These are phyloP conservation scores for Colletotrichum sublineola DNA, from an alignment of 2,329 filamentous ascomycete species.

Conservation along the genomic window DNA sequence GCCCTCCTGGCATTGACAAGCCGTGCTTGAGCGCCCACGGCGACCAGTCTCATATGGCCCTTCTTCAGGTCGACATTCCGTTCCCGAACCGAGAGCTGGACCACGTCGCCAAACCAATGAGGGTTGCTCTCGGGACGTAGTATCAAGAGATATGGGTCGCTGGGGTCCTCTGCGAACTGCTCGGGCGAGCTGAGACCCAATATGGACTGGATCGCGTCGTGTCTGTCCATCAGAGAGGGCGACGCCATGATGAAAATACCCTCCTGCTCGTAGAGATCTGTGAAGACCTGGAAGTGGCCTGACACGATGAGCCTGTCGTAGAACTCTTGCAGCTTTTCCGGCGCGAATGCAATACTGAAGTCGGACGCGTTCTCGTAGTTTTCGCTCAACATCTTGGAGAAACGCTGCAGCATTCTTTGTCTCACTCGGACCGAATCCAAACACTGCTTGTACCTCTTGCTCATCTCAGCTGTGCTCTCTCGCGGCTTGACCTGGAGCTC, in stretches of 20 bases:
- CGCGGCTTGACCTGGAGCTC: conserved; percentile 88
- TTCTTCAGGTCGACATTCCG: conserved; percentile 87
- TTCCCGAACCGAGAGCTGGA: conserved; percentile 79
- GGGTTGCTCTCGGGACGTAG: conserved; percentile 84
- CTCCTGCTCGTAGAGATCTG: conserved; percentile 76
- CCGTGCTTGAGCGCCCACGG: conserved; percentile 85
- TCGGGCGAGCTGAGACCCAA: conserved; percentile 77
- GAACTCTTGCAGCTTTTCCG: conserved; percentile 79
- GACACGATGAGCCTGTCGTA: conserved; percentile 84
- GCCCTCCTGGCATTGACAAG: conserved; percentile 82
- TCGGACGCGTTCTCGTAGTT: conserved; percentile 97
- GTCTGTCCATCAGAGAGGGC: conserved; percentile 79
- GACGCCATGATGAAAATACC: conserved; percentile 89
- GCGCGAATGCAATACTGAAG: conserved; percentile 83
- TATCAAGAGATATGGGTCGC: conserved; percentile 87
- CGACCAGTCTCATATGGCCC: conserved; percentile 88
- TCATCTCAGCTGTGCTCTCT: conserved; percentile 89
- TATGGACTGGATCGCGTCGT: conserved; percentile 86
- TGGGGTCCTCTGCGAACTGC: conserved; percentile 75
- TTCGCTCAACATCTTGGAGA: conserved; percentile 89
- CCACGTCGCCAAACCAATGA: conserved; percentile 83
- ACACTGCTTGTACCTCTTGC: conserved; percentile 95
- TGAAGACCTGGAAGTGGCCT: conserved; percentile 89
- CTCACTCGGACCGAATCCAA: conserved; percentile 96
- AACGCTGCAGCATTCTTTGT: conserved; percentile 96